These are phyloP conservation scores for Asterophora lycoperdoides DNA, from an alignment of 768 basidiomycete species.

Conservation along the genomic window DNA sequence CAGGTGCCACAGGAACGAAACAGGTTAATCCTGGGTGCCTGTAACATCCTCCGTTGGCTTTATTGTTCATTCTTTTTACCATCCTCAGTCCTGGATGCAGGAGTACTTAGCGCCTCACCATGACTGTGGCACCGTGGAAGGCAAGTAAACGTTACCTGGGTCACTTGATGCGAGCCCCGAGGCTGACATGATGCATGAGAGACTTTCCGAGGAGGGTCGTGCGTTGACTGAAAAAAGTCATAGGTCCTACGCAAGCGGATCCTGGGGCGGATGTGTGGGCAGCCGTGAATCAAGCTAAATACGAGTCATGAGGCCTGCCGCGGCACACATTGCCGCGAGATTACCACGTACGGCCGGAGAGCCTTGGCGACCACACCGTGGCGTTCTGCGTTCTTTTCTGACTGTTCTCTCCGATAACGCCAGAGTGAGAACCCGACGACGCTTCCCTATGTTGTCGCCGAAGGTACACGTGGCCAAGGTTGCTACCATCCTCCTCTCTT, in stretches of 20 bases:
- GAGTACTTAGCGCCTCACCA: neutral
- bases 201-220: neutral
- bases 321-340: neutral
- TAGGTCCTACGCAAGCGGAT: too few species aligned
- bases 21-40: too few species aligned
- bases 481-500: constrained; percentile 10
- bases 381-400: constrained; percentile 31
- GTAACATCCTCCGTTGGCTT: too few species aligned
- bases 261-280: too few species aligned
- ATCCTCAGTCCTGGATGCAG: neutral
- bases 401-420: constrained; percentile 25
- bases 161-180: neutral
- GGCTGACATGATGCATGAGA: neutral
- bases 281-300: neutral
- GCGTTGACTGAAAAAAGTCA: too few species aligned
- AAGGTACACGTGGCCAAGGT: constrained; percentile 7
- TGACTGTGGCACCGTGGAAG: neutral
- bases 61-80: neutral
- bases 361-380: constrained; percentile 36
- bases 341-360: constrained; percentile 25
- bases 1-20: too few species aligned
- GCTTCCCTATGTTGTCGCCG: constrained; percentile 1
- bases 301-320: neutral
- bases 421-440: constrained; percentile 9
- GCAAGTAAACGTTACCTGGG: neutral